Evolutionary conservation across 768 basidiomycete species (phyloP).

Genomic region (Boletus eberwhitei): DNA sequence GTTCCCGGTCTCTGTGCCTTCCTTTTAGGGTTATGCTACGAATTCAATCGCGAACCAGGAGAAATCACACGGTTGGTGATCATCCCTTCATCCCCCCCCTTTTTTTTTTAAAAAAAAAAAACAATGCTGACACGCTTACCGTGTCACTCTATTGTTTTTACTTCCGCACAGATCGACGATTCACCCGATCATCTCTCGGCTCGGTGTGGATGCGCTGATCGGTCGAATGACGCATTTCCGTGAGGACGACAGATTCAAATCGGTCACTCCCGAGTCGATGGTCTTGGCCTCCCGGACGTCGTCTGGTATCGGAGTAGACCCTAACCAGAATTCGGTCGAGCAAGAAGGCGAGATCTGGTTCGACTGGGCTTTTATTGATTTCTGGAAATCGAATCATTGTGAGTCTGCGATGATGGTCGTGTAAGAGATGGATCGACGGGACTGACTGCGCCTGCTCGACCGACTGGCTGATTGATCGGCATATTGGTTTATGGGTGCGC

Average conservation of each 20-base stretch:
- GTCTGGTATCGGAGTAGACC: background rate
- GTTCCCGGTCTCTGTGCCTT: slow-evolving; percentile 91
- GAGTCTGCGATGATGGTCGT: slow-evolving; percentile 26
- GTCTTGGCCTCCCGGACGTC: slow-evolving; percentile 54
- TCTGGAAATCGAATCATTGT: slow-evolving; percentile 99
- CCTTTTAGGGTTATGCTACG: slow-evolving; percentile 90
- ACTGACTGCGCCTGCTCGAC: background rate
- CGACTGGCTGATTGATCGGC: background rate
- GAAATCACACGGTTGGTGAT: slow-evolving; percentile 81
- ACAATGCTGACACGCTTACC: background rate
- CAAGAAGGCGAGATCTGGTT: slow-evolving; percentile 93
- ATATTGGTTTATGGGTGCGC: background rate
- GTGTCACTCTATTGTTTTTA: background rate
- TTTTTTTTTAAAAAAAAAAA: too few relatives aligned
- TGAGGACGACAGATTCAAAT: slow-evolving; percentile 92
- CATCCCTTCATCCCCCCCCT: background rate
- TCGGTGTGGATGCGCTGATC: slow-evolving; percentile 85
- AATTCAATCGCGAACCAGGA: slow-evolving; percentile 93
- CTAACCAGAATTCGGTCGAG: slow-evolving; percentile 23
- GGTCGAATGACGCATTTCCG: slow-evolving; percentile 83
- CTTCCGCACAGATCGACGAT: slow-evolving; percentile 63
- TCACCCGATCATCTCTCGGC: slow-evolving; percentile 83
- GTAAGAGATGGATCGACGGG: background rate
- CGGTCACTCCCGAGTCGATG: slow-evolving; percentile 79
- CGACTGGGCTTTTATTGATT: slow-evolving; percentile 97